Base-by-base conservation (phyloP, 805 yeast species). In the Wickerhamiella spandovensis region DNA sequence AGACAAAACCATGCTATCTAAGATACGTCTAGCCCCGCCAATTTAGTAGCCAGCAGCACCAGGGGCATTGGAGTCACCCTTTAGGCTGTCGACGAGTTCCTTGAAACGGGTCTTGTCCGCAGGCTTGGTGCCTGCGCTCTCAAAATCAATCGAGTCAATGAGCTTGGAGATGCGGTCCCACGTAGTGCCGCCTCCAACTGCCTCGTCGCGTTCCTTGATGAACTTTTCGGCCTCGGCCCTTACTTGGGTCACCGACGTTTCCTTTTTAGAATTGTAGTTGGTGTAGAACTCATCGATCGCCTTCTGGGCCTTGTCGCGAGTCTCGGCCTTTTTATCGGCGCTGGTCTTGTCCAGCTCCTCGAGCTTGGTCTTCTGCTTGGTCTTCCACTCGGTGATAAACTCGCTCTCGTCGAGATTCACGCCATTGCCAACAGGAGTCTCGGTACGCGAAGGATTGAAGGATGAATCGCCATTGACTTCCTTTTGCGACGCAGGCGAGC, bases 271-370 rank as follows among this genome's bases (percentile, higher is more conserved):
- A 69, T 86, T 88, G 73, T 90, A 90, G 62, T 81, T 82, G 59
- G 86, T 95, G 67, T 90, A 90, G 66, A 90, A 90, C 56, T 84
- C 95, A 64, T 90, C 96, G 61, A 88, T 78, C 49, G 87, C 81
- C 64, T 80, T 79, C 61, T 78, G 77, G 9, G 97, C 97, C 54
- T 82, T 81, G 48, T 77, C 75, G 50, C 82, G 76, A 52, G 87
- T 74, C 53, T 80, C 86, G 28, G 71, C 71, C 61, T 82, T 77
- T 64, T 78, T 83, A 57, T 77, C 70, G 20, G 69, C 70, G 58
- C 83, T 81, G 55, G 77, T 78, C 57, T 75, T 81, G 61, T 90
- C 97, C 62, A 95, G 77, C 61, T 84, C 78, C 49, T 75, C 71
- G 54, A 90, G 81, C 64, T 88, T 95, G 52, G 83, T 72, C 46